Percentiles rank a stretch among this genome's conserved stretches.
Evolutionary conservation across 257 asterid genomes (phyloP).

Genomic region (Thymus quinquecostatus): DNA sequence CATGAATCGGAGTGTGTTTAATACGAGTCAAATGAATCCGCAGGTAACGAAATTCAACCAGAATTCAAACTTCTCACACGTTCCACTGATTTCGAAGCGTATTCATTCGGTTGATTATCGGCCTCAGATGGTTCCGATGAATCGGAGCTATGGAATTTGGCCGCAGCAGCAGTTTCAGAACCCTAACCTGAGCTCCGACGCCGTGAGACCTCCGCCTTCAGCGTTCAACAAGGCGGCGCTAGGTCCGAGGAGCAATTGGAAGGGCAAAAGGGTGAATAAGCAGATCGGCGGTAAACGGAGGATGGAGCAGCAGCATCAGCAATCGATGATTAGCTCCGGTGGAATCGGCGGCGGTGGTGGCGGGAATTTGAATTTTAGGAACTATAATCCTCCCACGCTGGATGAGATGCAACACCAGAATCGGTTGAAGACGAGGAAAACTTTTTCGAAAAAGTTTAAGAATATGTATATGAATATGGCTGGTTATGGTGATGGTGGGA

Average conservation of each 20-base stretch:
- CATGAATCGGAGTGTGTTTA: constrained; percentile 45
- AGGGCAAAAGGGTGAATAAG: constrained; percentile 48
- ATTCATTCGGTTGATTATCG: constrained; percentile 1
- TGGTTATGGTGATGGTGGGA: constrained; percentile 36
- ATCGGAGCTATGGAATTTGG: constrained; percentile 62
- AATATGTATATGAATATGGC: constrained; percentile 26
- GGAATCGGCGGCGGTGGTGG: constrained; percentile 32
- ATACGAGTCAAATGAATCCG: constrained; percentile 49
- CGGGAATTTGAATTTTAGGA: constrained; percentile 45
- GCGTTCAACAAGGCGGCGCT: constrained; percentile 45
- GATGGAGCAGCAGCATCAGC: constrained; percentile 48
- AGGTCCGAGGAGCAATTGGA: constrained; percentile 80
- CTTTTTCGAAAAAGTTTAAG: constrained; percentile 57
- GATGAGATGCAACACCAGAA: constrained; percentile 71
- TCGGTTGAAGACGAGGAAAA: constrained; percentile 59
- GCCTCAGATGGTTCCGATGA: constrained; percentile 60
- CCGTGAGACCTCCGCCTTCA: constrained; percentile 38
- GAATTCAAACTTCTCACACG: not conserved
- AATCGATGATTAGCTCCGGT: constrained; percentile 39
- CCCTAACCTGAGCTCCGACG: constrained; percentile 50
- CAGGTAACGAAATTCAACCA: constrained; percentile 44
- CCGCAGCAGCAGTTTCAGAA: constrained; percentile 62
- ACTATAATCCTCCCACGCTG: constrained; percentile 60
- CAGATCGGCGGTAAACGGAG: constrained; percentile 46
- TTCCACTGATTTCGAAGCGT: not conserved